Evolutionary conservation across 83 land plant genomes (phyloP).

Genomic region (Thuja plicata): DNA sequence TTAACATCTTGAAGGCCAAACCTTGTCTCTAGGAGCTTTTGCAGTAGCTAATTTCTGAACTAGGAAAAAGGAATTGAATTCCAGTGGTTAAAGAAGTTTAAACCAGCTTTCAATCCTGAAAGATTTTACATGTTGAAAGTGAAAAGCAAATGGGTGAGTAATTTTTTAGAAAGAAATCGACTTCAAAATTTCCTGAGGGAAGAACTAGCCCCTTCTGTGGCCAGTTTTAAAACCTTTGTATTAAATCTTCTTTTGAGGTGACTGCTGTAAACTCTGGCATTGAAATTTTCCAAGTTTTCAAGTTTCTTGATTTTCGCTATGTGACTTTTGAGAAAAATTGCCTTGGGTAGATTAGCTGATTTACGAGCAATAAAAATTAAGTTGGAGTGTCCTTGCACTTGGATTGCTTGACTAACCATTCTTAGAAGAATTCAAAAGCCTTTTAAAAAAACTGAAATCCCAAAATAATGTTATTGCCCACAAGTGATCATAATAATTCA

Average conservation of each 20-base stretch:
- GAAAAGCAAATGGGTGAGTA: too few species aligned
- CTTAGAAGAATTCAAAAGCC: neutral
- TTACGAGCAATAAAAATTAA: neutral
- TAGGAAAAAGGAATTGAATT: too few species aligned
- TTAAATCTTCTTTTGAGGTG: neutral
- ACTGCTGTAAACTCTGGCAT: neutral
- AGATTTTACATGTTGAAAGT: too few species aligned
- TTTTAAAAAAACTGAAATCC: too few species aligned
- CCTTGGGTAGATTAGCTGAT: neutral
- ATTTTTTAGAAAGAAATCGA: too few species aligned
- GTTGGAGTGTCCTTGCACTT: neutral
- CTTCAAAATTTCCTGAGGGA: neutral
- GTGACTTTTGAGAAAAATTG: neutral
- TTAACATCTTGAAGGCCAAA: too few species aligned
- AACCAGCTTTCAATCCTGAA: too few species aligned
- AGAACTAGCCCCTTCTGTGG: neutral
- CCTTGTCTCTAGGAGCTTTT: too few species aligned
- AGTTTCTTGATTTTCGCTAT: neutral
- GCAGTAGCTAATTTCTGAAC: too few species aligned
- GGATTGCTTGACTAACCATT: neutral
- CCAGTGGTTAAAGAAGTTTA: too few species aligned
- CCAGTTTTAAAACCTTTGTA: neutral
- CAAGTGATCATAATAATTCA: too few species aligned
- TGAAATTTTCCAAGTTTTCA: neutral
- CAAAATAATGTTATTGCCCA: too few species aligned